These are phyloP conservation scores for Yarrowia yakushimensis DNA, from an alignment of 805 yeast species.

Conservation along the genomic window DNA sequence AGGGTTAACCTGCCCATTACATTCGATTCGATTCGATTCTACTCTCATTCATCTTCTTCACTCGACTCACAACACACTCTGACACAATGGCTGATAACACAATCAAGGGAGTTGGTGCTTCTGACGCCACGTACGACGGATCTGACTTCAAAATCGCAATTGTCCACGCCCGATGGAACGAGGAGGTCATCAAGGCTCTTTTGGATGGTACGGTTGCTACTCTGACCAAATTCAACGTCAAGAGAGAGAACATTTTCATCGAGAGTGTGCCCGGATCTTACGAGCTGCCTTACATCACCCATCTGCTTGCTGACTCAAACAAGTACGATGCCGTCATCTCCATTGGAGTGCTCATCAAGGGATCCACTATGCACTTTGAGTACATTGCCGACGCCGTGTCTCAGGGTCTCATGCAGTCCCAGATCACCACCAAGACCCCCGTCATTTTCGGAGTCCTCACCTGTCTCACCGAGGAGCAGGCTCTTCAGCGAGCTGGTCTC, in stretches of 20 bases:
- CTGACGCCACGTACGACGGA: slow-evolving; percentile 66
- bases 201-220: slow-evolving; percentile 70
- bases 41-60: not conserved
- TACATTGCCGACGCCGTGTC: slow-evolving; percentile 91
- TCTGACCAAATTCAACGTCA: slow-evolving; percentile 63
- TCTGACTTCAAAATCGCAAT: slow-evolving; percentile 66
- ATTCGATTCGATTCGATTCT: too few species aligned
- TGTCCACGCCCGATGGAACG: slow-evolving; percentile 96
- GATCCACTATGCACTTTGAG: slow-evolving; percentile 97
- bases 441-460: slow-evolving; percentile 92
- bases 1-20: too few species aligned
- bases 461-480: slow-evolving; percentile 91
- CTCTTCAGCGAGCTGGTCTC: slow-evolving; percentile 86
- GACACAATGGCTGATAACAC: slow-evolving; percentile 34
- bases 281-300: slow-evolving; percentile 84
- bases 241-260: slow-evolving; percentile 67
- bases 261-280: slow-evolving; percentile 94
- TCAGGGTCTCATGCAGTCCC: slow-evolving; percentile 77
- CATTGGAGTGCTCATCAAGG: slow-evolving; percentile 92
- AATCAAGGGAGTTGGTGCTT: slow-evolving; percentile 72
- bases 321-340: slow-evolving; percentile 77
- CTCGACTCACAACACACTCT: not conserved
- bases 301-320: slow-evolving; percentile 34
- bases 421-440: slow-evolving; percentile 65
- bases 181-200: slow-evolving; percentile 67